A percentile compares a stretch with the other conserved stretches of the same genome.
phyloP scores from a whole-genome alignment of 495 filamentous ascomycete genomes.

The Trichoderma parareesei region DNA sequence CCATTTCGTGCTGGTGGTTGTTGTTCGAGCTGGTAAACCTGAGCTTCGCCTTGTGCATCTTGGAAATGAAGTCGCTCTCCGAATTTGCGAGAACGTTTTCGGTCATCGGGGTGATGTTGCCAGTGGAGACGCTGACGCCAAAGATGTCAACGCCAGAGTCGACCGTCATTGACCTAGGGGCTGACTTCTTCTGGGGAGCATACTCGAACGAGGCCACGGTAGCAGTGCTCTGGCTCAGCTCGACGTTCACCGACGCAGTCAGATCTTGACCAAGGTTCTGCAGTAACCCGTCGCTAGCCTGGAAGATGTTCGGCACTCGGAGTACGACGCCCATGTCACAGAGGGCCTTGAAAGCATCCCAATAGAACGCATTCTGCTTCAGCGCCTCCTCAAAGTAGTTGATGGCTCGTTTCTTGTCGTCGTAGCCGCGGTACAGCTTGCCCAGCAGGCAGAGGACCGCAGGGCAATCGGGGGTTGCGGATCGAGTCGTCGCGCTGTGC shows the following conservation, averaged over 20 bases:
- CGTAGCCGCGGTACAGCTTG: constrained; percentile 75
- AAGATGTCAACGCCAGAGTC: constrained; percentile 35
- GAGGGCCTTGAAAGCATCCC: constrained; percentile 89
- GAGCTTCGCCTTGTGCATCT: constrained; percentile 30
- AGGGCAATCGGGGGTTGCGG: constrained; percentile 72
- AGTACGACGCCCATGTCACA: constrained; percentile 61
- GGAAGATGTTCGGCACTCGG: constrained; percentile 77
- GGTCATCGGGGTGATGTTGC: constrained; percentile 24
- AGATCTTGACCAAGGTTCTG: constrained; percentile 30
- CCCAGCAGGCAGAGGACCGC: constrained; percentile 73
- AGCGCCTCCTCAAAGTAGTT: constrained; percentile 79
- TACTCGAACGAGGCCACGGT: constrained; percentile 20
- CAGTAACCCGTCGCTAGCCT: constrained; percentile 46
- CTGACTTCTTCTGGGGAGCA: constrained; percentile 29
- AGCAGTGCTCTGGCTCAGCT: constrained; percentile 23
- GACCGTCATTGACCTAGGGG: constrained; percentile 25
- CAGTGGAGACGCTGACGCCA: constrained; percentile 14
- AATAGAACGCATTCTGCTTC: constrained; percentile 91
- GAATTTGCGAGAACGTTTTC: constrained; percentile 24
- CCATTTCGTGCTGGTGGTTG: constrained; percentile 18
- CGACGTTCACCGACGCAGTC: constrained; percentile 17
- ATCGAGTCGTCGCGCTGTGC: constrained; percentile 62
- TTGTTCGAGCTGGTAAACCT: constrained; percentile 21
- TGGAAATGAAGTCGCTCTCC: constrained; percentile 36
- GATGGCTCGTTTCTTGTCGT: constrained; percentile 72